Base-by-base conservation (phyloP, 176 grass and related monocot species). In the Hyparrhenia diplandra region DNA sequence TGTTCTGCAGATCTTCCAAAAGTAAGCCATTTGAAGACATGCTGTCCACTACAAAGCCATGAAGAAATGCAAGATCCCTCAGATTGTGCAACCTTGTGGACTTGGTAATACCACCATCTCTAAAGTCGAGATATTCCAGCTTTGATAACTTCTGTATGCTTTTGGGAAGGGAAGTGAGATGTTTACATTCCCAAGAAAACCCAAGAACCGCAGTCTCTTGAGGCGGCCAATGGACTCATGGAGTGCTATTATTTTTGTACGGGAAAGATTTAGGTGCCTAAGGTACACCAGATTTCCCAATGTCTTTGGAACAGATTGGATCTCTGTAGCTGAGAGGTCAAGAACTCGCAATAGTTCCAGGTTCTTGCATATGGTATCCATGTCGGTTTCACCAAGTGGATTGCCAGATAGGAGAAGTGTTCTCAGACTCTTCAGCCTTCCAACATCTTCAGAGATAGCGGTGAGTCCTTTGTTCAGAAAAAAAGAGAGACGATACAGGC, bases 191-290 rank as follows among this genome's bases (percentile, higher is more conserved):
- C 40, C 55, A n/a, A n/a, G 37, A 27, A 87, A 42, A 34, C 32
- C 47, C 67, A 88, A 88, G 52, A 83, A 88, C 13, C 78, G 86
- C 8, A 88, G 80, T 54, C 72, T 84, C 35, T 14, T 57, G 49
- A 88, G 80, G 58, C 14, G 16, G 12, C 52, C 54, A 49, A 88
- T 39, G 11, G 80, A 63, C 8, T 79, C 68, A 10, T 65, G 80
- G 3, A 88, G 51, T 21, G 29, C 29, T 73, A 10, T 52, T 41
- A 88, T 79, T 67, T 23, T 84, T 57, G 86, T 79, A 0, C 4
- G 6, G 17, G 86, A 88, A 71, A 88, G 59, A 73, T 88, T 30
- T 17, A 88, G 52, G 65, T 84, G 74, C 55, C 80, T 88, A 28
- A 88, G 51, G 54, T 84, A 74, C 65, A 71, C 43, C 18, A 88